Evolutionary conservation across 768 basidiomycete genomes (phyloP), one percentile per base, ranked within the genome.

Genomic region (Lactarius vividus): DNA sequence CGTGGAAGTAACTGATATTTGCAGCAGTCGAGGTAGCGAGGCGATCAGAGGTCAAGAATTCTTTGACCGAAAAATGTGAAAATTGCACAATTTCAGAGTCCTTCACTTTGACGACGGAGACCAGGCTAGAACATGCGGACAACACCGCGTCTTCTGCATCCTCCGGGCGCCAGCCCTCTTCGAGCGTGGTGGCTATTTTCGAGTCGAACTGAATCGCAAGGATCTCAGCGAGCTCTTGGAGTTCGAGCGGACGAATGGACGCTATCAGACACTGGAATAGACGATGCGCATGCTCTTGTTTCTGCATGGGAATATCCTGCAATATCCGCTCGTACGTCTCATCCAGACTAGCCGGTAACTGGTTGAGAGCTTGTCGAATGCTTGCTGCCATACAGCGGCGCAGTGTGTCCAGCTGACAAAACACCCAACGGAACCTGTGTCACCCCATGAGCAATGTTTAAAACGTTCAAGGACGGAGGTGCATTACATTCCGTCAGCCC

Each of bases 41-140:
- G 40, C 28, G 42, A 33, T 44, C n/a, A 10, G 59, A 60, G 10
- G 44, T 60, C 59, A 60, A 60, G 59, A 60, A 60, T 16, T 60
- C 44, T 5, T 49, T 44, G 10, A 60, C 59, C 4, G 59, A 60
- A n/a, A 49, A 60, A 20, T 60, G 59, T 23, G 59, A 46, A 49
- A 49, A 60, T 15, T 26, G 59, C 16, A 60, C 59, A 10, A 49
- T 10, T 49, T 37, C 33, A 1, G n/a, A 46, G 1, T 18, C 44
- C 0, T 37, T 16, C 15, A 29, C 28, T 40, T 31, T 20, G 29
- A 49, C 33, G 18, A 60, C 33, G 13, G 59, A 33, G n/a, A 60
- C 33, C 8, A 60, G 49, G 29, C 42, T 60, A 3, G 59, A 49
- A 46, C 59, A 44, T 2, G 31, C 18, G 18, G 59, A 46, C 23